Conservation (phyloP, 352 stramenopile species). For the Pythium volutum region DNA sequence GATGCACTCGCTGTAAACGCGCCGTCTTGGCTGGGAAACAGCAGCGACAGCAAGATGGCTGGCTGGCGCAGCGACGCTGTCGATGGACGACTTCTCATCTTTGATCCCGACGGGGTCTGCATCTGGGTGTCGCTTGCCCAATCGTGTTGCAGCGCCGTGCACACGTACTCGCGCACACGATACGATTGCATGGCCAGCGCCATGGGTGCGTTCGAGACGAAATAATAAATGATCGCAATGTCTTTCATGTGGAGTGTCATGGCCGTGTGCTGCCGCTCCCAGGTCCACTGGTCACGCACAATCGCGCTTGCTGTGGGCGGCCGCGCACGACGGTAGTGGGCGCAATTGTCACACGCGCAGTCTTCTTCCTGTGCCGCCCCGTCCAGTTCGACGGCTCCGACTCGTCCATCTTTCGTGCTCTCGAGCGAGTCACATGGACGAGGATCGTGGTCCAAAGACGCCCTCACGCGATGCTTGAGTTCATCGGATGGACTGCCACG, state of each 20-base stretch:
- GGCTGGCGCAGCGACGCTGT: not conserved
- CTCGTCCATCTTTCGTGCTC: not conserved
- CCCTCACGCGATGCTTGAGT: not conserved
- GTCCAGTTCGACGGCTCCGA: too few relatives aligned
- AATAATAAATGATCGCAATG: conserved; percentile 18
- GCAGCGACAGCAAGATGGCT: conserved; percentile 1
- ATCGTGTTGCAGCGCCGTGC: conserved; percentile 7
- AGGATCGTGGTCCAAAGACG: not conserved
- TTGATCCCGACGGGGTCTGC: too few relatives aligned
- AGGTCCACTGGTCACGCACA: conserved; percentile 12
- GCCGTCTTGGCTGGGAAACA: conserved; percentile 4
- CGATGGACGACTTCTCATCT: not conserved
- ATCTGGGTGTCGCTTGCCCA: not conserved
- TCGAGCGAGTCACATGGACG: not conserved
- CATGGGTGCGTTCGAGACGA: conserved; percentile 12
- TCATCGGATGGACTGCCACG: not conserved
- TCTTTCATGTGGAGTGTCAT: conserved; percentile 15
- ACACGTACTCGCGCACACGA: conserved; percentile 16
- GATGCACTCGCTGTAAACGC: not conserved
- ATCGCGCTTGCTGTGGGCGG: not conserved
- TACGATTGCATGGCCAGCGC: conserved; percentile 10
- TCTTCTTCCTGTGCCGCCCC: not conserved
- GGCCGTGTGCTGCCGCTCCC: conserved; percentile 15
- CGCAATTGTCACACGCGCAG: conserved; percentile 4
- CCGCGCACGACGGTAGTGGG: conserved; percentile 3